These are phyloP conservation scores for Chytriomyces hyalinus DNA, from an alignment of 192 early-diverging fungal species.

Conservation along the genomic window DNA sequence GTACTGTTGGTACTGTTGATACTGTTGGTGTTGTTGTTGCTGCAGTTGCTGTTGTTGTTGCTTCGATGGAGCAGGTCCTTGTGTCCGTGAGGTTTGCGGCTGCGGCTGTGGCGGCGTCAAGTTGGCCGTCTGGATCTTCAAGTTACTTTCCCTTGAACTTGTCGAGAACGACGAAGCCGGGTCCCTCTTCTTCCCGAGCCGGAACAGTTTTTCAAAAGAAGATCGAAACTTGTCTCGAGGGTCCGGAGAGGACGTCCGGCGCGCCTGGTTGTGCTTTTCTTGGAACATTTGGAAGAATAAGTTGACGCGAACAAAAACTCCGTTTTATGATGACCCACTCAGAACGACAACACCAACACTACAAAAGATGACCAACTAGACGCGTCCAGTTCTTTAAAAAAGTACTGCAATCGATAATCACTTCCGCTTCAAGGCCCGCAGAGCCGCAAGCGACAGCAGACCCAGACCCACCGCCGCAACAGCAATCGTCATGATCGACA, in stretches of 20 bases:
- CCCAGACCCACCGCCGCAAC: slow-evolving; percentile 10
- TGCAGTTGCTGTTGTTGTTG: not conserved
- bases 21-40: not conserved
- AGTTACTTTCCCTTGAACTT: too few relatives aligned
- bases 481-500: not conserved
- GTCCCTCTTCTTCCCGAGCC: not conserved
- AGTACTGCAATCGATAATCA: not conserved
- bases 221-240: not conserved
- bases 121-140: too few relatives aligned
- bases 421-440: not conserved
- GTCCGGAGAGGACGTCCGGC: not conserved
- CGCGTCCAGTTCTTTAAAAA: not conserved
- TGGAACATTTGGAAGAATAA: not conserved
- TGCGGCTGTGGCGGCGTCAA: too few relatives aligned
- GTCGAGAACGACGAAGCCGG: not conserved
- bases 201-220: not conserved
- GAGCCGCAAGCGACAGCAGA: not conserved
- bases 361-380: not conserved
- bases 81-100: too few relatives aligned
- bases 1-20: not conserved
- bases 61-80: not conserved
- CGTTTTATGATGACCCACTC: too few relatives aligned
- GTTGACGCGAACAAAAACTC: not conserved
- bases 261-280: not conserved
- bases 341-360: not conserved